Base-by-base conservation (phyloP, 2,329 filamentous ascomycete genomes). In the Stagonosporopsis rhizophila region DNA sequence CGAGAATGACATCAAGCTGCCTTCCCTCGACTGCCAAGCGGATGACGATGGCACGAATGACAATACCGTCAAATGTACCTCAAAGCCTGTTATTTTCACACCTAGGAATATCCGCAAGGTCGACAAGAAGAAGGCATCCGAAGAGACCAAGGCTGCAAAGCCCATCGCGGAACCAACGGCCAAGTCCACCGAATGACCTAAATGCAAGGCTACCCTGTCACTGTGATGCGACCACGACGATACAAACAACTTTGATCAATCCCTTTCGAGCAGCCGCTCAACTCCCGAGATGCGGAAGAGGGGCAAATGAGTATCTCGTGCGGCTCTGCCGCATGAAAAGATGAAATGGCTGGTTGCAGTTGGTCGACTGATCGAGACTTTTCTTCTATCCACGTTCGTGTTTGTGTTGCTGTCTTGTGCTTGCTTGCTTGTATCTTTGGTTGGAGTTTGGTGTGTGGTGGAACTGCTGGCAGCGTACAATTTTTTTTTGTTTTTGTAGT, bases 71-170 rank as follows among this genome's bases (percentile, higher is more conserved):
- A 48, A 28, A 15, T 69, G 66, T 42, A 60, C 20, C 15, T 40
- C 47, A 20, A 41, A 37, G 11, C 44, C 59, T 19, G 22, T 56
- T 28, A 56, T 47, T n/a, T 55, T 70, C 45, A 40, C 17, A 9
- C 61, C 67, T 9, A 64, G 70, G 58, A 69, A 69, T 27, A 58
- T 61, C 35, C 60, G 58, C 19, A 60, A 51, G 46, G 56, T 69
- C 38, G 25, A 22, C 6, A 12, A 48, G 27, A 44, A 52, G 44
- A 49, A 55, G 44, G 30, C 28, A 22, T 30, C 17, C 19, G 25
- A 11, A 23, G 38, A 47, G 23, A 44, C 12, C 22, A 49, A 48
- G 28, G 27, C 19, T 27, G 17, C 12, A 2, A 49, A 50, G 27
- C 19, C 35, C 20, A 19, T 12, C 14, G 23, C 37, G 6, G 12